Evolutionary conservation across 768 basidiomycete genomes (phyloP).

Genomic region (Boletus huronensis): DNA sequence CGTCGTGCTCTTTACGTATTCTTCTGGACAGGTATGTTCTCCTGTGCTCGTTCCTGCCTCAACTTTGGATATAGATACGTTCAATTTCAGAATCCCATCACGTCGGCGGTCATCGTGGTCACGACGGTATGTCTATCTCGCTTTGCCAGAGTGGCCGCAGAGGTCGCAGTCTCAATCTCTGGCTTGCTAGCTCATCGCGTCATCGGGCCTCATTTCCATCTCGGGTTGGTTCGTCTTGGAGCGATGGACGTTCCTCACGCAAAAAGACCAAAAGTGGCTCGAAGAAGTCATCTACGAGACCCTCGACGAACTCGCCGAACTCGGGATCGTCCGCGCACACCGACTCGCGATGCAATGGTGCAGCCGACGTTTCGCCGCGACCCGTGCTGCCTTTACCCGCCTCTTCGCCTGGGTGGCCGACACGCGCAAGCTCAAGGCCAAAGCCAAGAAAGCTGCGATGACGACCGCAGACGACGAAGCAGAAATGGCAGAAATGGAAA

Average conservation of each 20-base stretch:
- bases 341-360: conserved; percentile 25
- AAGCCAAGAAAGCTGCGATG: not conserved
- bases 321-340: conserved; percentile 25
- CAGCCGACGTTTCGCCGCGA: conserved; percentile 7
- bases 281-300: conserved; percentile 34
- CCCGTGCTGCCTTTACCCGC: conserved; percentile 6
- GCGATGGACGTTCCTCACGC: conserved; percentile 41
- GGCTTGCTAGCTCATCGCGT: conserved; percentile 27
- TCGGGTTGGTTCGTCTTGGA: conserved; percentile 51
- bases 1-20: conserved; percentile 70
- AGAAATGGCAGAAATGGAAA: not conserved
- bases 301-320: conserved; percentile 19
- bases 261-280: conserved; percentile 47
- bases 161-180: not conserved
- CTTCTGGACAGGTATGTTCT: conserved; percentile 56
- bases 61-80: not conserved
- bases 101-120: conserved; percentile 67
- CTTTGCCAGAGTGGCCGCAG: not conserved
- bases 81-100: conserved; percentile 45
- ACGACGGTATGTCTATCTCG: conserved; percentile 44
- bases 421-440: not conserved
- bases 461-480: not conserved
- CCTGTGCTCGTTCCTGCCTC: not conserved
- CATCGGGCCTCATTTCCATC: conserved; percentile 43
- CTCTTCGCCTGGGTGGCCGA: conserved; percentile 12